Conservation (phyloP, 805 yeast genomes). For the Ogataea naganishii region DNA sequence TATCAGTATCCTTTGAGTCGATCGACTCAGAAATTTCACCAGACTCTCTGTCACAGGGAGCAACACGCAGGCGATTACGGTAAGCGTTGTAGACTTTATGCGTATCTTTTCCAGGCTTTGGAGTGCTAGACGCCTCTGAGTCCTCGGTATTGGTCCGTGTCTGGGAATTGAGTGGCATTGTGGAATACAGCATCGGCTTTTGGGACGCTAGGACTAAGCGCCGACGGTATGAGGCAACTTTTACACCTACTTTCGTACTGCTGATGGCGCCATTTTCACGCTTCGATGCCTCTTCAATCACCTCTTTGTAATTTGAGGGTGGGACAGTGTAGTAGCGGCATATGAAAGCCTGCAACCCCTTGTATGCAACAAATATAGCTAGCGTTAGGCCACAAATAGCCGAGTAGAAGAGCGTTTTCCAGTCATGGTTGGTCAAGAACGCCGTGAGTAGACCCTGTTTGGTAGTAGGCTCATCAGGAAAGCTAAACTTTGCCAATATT, state of each 20-base stretch:
- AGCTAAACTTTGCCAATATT: too few relatives aligned
- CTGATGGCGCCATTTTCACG: constrained; percentile 11
- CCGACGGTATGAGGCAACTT: constrained; percentile 20
- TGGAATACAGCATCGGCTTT: constrained; percentile 25
- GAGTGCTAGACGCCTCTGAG: constrained; percentile 13
- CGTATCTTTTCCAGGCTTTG: too few relatives aligned
- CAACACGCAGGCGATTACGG: too few relatives aligned
- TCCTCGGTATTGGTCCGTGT: constrained; percentile 8
- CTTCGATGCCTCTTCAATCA: constrained; percentile 12
- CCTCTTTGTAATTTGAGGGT: constrained; percentile 18
- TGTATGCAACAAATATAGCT: constrained; percentile 8
- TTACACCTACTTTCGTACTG: constrained; percentile 16
- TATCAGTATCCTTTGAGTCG: constrained; percentile 12
- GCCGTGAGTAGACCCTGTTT: too few relatives aligned
- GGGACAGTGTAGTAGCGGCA: constrained; percentile 19
- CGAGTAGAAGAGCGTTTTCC: constrained; percentile 5
- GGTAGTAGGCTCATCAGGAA: too few relatives aligned
- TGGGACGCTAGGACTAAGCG: constrained; percentile 21
- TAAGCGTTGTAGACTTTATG: too few relatives aligned
- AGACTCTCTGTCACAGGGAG: too few relatives aligned
- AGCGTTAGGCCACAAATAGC: constrained; percentile 4
- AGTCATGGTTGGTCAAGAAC: too few relatives aligned
- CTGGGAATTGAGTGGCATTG: constrained; percentile 19
- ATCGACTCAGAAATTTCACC: too few relatives aligned
- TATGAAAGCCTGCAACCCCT: constrained; percentile 10